Evolutionary conservation across 345 rosid genomes (phyloP).

Genomic region (Linum lewisii): DNA sequence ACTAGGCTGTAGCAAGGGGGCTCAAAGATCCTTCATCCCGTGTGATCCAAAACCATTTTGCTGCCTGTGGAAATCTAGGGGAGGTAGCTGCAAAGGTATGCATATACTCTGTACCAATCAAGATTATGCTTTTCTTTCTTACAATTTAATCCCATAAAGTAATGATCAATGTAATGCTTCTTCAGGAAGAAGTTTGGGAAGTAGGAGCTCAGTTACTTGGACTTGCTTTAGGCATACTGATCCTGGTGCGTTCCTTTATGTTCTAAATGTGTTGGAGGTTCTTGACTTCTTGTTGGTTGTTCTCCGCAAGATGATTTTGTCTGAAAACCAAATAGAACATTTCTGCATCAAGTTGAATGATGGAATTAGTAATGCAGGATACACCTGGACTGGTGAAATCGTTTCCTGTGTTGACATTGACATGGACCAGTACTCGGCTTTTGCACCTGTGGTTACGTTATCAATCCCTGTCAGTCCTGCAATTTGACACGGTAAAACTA

Average conservation of each 20-base stretch:
- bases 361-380: slow-evolving; percentile 46
- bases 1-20: slow-evolving; percentile 91
- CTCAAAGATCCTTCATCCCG: slow-evolving; percentile 91
- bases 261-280: background rate
- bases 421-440: slow-evolving; percentile 70
- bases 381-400: slow-evolving; percentile 73
- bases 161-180: slow-evolving; percentile 3
- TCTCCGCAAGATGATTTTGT: background rate
- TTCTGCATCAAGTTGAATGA: slow-evolving; percentile 13
- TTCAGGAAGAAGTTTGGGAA: slow-evolving; percentile 99
- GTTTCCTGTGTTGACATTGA: slow-evolving; percentile 50
- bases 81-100: slow-evolving; percentile 95
- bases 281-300: background rate
- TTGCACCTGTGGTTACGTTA: slow-evolving; percentile 88
- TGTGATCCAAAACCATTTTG: slow-evolving; percentile 91
- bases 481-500: slow-evolving; percentile 51
- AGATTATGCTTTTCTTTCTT: background rate
- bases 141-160: background rate
- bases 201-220: slow-evolving; percentile 91
- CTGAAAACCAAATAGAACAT: background rate
- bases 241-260: slow-evolving; percentile 43
- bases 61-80: slow-evolving; percentile 76
- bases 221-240: slow-evolving; percentile 70
- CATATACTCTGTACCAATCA: background rate
- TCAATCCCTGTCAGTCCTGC: slow-evolving; percentile 64